phyloP scores from a whole-genome alignment of 306 rosid genomes.

The Malus sieversii region DNA sequence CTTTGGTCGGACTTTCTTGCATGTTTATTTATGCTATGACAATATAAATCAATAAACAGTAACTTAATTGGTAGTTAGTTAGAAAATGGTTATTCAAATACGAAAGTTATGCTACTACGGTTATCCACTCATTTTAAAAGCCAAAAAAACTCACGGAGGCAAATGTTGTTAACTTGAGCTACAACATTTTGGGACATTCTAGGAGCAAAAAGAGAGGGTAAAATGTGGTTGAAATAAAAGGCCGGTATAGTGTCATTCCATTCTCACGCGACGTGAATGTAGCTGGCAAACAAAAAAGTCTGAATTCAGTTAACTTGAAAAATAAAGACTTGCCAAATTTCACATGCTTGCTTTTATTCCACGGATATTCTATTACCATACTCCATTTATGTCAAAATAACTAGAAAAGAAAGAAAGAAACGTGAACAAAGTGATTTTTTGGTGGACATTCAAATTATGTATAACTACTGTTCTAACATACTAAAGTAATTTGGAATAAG shows the following conservation, averaged over 20 bases:
- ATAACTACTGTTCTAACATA: too few species aligned
- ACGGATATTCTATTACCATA: not conserved
- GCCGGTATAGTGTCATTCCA: not conserved
- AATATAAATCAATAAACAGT: too few species aligned
- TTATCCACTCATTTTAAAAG: rapidly evolving
- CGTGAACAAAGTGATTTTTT: not conserved
- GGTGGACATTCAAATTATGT: not conserved
- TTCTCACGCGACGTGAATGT: constrained; percentile 29
- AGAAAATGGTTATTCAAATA: too few species aligned
- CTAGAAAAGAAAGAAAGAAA: not conserved
- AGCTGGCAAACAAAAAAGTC: not conserved
- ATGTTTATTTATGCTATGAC: too few species aligned
- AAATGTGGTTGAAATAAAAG: not conserved
- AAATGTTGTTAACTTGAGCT: too few species aligned
- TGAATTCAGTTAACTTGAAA: not conserved
- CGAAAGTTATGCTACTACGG: too few species aligned
- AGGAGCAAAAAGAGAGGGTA: not conserved
- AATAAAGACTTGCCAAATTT: not conserved
- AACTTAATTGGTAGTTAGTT: too few species aligned
- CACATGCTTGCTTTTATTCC: not conserved
- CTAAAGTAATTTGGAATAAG: too few species aligned
- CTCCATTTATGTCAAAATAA: not conserved
- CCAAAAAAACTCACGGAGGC: rapidly evolving
- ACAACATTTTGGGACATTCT: too few species aligned
- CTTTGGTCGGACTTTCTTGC: too few species aligned